phyloP scores from a whole-genome alignment of 208 protist genomes.

The Wallacemonas sp. region DNA sequence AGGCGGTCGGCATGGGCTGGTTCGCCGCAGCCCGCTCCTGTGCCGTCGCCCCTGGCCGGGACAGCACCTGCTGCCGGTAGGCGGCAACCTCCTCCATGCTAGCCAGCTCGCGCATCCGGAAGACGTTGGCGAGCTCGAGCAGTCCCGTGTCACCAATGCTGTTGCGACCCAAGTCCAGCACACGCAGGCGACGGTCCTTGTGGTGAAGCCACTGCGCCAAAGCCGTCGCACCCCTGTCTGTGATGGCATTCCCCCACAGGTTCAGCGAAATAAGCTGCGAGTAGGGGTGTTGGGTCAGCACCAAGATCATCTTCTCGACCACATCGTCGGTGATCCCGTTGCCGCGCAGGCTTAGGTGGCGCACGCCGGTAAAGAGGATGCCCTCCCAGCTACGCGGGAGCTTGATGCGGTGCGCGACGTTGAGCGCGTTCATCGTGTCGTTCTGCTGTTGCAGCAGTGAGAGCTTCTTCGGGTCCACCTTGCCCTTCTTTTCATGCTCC shows the following conservation, averaged over 20 bases:
- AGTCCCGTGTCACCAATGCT: constrained; percentile 68
- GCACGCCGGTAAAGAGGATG: constrained; percentile 73
- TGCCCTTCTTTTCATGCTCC: constrained; percentile 80
- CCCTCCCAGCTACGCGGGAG: constrained; percentile 69
- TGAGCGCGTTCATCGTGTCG: constrained; percentile 54
- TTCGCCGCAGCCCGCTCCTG: constrained; percentile 34
- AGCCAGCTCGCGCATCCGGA: constrained; percentile 67
- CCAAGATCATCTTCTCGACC: constrained; percentile 34
- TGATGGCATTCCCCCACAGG: constrained; percentile 87
- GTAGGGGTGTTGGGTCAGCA: constrained; percentile 48
- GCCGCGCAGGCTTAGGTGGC: constrained; percentile 74
- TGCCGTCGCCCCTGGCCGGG: constrained; percentile 41
- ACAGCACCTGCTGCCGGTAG: constrained; percentile 49
- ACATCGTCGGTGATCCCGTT: constrained; percentile 75
- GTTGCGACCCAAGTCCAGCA: constrained; percentile 85
- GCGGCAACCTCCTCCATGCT: constrained; percentile 41
- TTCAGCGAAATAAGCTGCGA: constrained; percentile 80
- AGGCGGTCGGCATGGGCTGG: constrained; percentile 23
- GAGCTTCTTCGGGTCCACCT: constrained; percentile 77
- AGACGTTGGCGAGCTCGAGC: constrained; percentile 53
- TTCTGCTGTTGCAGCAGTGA: constrained; percentile 70
- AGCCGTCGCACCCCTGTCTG: constrained; percentile 47
- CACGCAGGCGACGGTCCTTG: constrained; percentile 53
- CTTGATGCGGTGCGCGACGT: constrained; percentile 56
- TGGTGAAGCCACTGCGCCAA: constrained; percentile 56